Conservation (phyloP, 306 rosid genomes). For the Nissolia schottii region DNA sequence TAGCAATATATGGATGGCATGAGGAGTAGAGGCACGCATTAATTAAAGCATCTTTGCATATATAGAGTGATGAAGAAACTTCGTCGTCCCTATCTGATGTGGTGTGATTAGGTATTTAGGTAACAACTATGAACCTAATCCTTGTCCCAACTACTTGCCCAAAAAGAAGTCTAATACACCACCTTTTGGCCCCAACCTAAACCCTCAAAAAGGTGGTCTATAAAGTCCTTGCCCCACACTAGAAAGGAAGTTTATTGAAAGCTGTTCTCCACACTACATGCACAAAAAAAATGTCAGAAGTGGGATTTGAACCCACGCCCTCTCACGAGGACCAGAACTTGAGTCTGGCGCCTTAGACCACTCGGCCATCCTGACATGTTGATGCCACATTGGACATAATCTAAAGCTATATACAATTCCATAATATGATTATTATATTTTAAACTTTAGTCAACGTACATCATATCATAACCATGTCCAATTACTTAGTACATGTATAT, state of each 20-base stretch:
- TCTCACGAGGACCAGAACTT: constrained; percentile 37
- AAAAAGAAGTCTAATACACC: neutral
- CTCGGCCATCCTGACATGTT: constrained; percentile 41
- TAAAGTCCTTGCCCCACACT: neutral
- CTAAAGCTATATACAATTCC: no score
- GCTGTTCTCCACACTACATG: neutral
- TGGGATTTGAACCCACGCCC: constrained; percentile 47
- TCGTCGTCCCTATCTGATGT: neutral
- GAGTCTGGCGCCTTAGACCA: constrained; percentile 50
- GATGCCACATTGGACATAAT: no score
- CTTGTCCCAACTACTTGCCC: neutral
- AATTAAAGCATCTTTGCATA: neutral
- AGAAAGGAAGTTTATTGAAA: neutral
- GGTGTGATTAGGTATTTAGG: neutral
- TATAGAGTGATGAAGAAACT: neutral
- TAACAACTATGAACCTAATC: neutral
- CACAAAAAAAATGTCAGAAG: constrained; percentile 21
- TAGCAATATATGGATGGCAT: neutral
- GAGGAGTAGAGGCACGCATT: neutral
- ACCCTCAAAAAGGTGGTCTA: neutral
- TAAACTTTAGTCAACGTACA: no score
- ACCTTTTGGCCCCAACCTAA: neutral
- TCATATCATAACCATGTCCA: neutral
- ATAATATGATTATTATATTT: no score
- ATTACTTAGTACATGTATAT: no score